Percentiles rank a stretch among this genome's conserved stretches.
phyloP scores from a whole-genome alignment of 2,329 filamentous ascomycete species.

The Arthrobotrys sinensis region DNA sequence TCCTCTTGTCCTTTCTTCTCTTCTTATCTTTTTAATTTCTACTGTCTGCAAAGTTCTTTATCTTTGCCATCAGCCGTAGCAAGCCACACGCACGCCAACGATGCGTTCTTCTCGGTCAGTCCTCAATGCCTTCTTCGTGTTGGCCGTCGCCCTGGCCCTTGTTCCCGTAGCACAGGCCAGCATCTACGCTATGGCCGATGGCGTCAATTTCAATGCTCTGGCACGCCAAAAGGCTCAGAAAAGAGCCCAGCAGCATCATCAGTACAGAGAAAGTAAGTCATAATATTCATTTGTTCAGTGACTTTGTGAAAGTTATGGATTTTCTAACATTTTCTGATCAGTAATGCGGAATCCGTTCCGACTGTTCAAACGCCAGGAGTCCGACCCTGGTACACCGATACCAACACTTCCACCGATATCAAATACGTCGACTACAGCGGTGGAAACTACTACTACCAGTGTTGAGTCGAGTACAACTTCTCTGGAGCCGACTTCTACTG shows the following conservation, averaged over 20 bases:
- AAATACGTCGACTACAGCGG: slow-evolving; percentile 31
- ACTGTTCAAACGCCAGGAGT: slow-evolving; percentile 48
- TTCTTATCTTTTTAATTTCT: not conserved
- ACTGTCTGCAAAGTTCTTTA: not conserved
- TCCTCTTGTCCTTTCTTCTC: not conserved
- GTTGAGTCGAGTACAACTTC: slow-evolving; percentile 24
- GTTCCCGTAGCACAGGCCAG: slow-evolving; percentile 44
- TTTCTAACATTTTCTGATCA: slow-evolving; percentile 17
- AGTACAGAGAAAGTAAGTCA: slow-evolving; percentile 15
- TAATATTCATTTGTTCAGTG: not conserved
- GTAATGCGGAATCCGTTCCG: slow-evolving; percentile 33
- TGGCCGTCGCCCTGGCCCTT: slow-evolving; percentile 33
- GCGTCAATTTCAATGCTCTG: slow-evolving; percentile 49
- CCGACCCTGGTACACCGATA: slow-evolving; percentile 21
- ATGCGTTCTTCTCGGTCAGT: slow-evolving; percentile 41
- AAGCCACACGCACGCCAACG: slow-evolving; percentile 24
- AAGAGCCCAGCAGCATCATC: slow-evolving; percentile 40
- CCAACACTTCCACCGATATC: slow-evolving; percentile 1
- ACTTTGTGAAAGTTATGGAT: too few relatives aligned
- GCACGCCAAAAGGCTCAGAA: slow-evolving; percentile 51
- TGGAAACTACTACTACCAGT: slow-evolving; percentile 24
- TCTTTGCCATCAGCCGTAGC: slow-evolving; percentile 36
- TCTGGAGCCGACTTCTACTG: slow-evolving; percentile 40
- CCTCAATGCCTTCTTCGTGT: slow-evolving; percentile 35
- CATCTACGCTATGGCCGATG: slow-evolving; percentile 42